Base-by-base conservation (phyloP, 2,329 filamentous ascomycete species). In the Penicillium hesseltinei region DNA sequence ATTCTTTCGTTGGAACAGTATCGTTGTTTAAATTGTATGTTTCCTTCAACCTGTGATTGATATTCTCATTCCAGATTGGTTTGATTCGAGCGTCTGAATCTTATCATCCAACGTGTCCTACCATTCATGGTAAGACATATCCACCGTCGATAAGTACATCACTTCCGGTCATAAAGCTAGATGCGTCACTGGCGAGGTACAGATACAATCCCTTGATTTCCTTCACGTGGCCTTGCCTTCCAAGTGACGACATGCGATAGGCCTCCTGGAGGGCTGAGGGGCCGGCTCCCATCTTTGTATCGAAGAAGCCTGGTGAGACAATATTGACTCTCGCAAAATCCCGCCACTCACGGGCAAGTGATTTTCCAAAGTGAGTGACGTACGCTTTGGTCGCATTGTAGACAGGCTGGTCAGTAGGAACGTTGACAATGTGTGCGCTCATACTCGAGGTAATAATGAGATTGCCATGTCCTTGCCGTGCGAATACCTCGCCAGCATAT, bases 361-460 rank as follows among this genome's bases (percentile, higher is more conserved):
- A 80, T 67, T 83, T 84, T 48, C 81, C 81, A 38, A 85, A 77
- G 54, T 85, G 83, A 2, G 78, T 81, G 17, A 84, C 77, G 27
- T 77, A 82, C 0, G 83, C 82, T 66, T 85, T 85, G 31, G 78
- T 80, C 8, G 77, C 77, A 60, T 85, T 85, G 69, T 85, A 85
- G 13, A 82, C 79, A 1, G 82, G 79, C 64, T 84, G 82, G 46
- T 83, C 80, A 15, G 77, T 71, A 1, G 80, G 81, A 2, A 81
- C 79, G 52, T 82, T 83, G 62, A 82, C 81, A 42, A 82, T 77
- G 56, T 78, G 75, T 0, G 66, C 80, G 51, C 76, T 80, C 74
- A 83, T 82, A 53, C 75, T 78, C 0, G 77, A 78, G 2, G 80
- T 82, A 62, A 83, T 80, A 64, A 84, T 82, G 35, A 84, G 59